phyloP scores from a whole-genome alignment of 2,329 filamentous ascomycete genomes.

The Trichothecium sympodiale region DNA sequence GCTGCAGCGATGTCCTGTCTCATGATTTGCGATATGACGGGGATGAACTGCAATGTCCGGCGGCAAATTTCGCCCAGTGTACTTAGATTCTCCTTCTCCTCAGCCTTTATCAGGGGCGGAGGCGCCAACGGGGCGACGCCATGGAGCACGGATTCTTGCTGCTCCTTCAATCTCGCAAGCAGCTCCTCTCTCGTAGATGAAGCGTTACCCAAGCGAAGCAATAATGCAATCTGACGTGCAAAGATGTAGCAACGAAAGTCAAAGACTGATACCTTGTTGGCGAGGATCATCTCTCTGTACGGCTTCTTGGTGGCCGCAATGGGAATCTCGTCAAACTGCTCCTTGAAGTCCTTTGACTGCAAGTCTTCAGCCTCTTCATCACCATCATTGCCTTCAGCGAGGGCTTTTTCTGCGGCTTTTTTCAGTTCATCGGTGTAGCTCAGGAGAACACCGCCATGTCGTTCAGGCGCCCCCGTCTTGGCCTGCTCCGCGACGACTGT shows the following conservation, averaged over 20 bases:
- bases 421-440: constrained; percentile 64
- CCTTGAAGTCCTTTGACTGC: constrained; percentile 30
- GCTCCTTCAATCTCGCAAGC: constrained; percentile 48
- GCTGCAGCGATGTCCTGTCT: constrained; percentile 65
- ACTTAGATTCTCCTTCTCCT: constrained; percentile 62
- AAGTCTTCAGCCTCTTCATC: constrained; percentile 37
- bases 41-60: constrained; percentile 74
- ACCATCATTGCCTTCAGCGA: constrained; percentile 24
- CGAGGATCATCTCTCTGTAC: constrained; percentile 84
- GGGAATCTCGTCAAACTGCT: constrained; percentile 44
- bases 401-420: constrained; percentile 40
- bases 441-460: constrained; percentile 63
- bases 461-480: constrained; percentile 43
- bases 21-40: constrained; percentile 67
- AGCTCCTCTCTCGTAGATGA: constrained; percentile 52
- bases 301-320: constrained; percentile 60
- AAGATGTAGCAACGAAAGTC: constrained; percentile 95
- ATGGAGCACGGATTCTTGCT: constrained; percentile 46
- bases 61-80: constrained; percentile 81
- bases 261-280: constrained; percentile 91
- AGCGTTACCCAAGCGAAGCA: constrained; percentile 73
- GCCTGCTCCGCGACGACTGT: constrained; percentile 67
- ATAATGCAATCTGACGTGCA: constrained; percentile 70
- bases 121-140: constrained; percentile 43
- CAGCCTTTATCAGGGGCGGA: constrained; percentile 33